Evolutionary conservation across 192 early-diverging fungal species (phyloP), one percentile per base, ranked within the genome.

Genomic region (Mortierella claussenii): DNA sequence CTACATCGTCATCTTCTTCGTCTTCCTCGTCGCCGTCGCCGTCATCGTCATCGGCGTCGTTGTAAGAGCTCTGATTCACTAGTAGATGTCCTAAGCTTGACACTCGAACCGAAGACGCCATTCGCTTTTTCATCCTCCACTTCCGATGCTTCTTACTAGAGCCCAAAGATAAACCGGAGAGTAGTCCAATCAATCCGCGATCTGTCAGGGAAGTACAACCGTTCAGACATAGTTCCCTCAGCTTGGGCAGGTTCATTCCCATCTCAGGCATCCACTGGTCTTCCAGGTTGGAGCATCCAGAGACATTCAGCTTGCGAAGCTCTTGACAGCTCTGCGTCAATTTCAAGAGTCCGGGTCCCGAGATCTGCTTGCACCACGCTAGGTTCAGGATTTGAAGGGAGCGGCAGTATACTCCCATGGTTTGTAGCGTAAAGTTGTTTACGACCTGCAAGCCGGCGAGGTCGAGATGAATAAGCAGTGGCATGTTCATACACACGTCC

Each of bases 311-410:
- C 28, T 82, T 63, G 7, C 52, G 59, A 4, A 86, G 51, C 13
- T 52, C 56, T 18, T 76, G 60, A 60, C 81, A 86, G 18, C 79
- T 67, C 17, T 68, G 47, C 0, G 64, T 68, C 26, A 82, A 36
- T 2, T 63, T 48, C 4, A 65, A 57, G 2, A 86, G 55, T 3
- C 82, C 85, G 8, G 56, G 44, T 0, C 78, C 80, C 2, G 79
- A 79, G 52, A 86, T 83, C 36, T 84, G 78, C 8, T 78, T 69
- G 40, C 85, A 86, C 85, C 85, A 86, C 2, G 79, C 74, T 4
- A 86, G 27, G 42, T 86, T 84, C 6, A 86, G 61, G 34, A 60
- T 64, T 34, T 76, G 69, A 4, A 86, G 57, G 8, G 64, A 50
- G 0, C 75, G 79, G 28, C 81, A 80, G 11, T 56, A 79, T 43